Percentiles rank a stretch among this genome's conserved stretches.
phyloP scores from a whole-genome alignment of 2,329 filamentous ascomycete genomes.

The Cytospora piceicola region DNA sequence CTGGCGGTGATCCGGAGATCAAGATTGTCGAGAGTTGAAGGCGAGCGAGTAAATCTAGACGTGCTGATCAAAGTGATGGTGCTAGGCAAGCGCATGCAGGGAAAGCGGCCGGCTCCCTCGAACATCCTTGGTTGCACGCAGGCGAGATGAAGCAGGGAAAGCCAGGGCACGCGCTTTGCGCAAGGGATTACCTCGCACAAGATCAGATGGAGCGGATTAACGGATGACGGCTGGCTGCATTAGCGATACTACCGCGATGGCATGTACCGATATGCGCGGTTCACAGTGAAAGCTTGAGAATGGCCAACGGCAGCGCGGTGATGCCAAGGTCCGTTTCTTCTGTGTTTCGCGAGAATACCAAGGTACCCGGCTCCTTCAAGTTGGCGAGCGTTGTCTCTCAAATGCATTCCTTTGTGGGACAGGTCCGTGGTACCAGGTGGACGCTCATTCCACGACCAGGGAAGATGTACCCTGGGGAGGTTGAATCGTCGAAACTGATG shows the following conservation, averaged over 20 bases:
- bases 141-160: slow-evolving; percentile 8
- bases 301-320: background rate
- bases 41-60: background rate
- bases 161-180: slow-evolving; percentile 10
- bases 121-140: slow-evolving; percentile 12
- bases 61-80: background rate
- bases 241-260: slow-evolving; percentile 19
- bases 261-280: slow-evolving; percentile 14
- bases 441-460: background rate
- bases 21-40: background rate
- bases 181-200: slow-evolving; percentile 22
- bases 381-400: slow-evolving; percentile 17
- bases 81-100: slow-evolving; percentile 1
- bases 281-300: background rate
- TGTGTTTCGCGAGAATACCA: slow-evolving; percentile 9
- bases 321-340: background rate
- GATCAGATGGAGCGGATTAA: slow-evolving; percentile 15
- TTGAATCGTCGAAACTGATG: background rate
- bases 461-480: background rate
- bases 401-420: slow-evolving; percentile 20
- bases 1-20: background rate
- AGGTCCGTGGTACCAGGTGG: slow-evolving; percentile 18
- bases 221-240: slow-evolving; percentile 26
- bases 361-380: background rate
- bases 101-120: slow-evolving; percentile 13